Evolutionary conservation across 495 filamentous ascomycete species (phyloP), one percentile per base, ranked within the genome.

Genomic region (Aspergillus haitiensis): DNA sequence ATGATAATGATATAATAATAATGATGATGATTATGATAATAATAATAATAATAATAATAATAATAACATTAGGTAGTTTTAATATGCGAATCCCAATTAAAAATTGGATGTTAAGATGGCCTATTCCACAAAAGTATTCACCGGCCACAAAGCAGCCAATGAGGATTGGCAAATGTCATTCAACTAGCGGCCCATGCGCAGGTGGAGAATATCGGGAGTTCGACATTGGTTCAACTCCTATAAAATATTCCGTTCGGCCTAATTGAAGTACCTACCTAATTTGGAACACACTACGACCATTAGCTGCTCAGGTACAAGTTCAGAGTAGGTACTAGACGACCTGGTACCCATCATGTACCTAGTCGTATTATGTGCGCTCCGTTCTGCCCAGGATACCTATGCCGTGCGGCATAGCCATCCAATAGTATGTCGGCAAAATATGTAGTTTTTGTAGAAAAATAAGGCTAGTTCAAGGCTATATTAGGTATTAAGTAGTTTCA

Each of bases 81-180:
- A n/a, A n/a, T n/a, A n/a, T n/a, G n/a, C n/a, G n/a, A n/a, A n/a
- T n/a, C 21, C 21, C 37, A 10, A 6, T 40, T 40, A n/a, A 40
- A 40, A 40, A 40, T 40, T n/a, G n/a, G 7, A 40, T 40, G 37
- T n/a, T 40, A 40, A n/a, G 11, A 40, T 2, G 6, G 37, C 4
- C 37, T 40, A 27, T 27, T 40, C 10, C 10, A 40, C 37, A 10
- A 40, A 40, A 15, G 12, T 39, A 51, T 58, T 51, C 56, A 58
- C 18, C 21, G 46, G 36, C 21, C 45, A 47, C 12, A 32, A 33
- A 15, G 31, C 4, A 47, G 21, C 56, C 56, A 59, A 59, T 59
- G 40, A 11, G n/a, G 42, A n/a, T 9, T 16, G 27, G 15, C 27
- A 34, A 52, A 36, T 21, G 47, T 58, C 56, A 51, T 31, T 47